Evolutionary conservation across 805 yeast genomes (phyloP), one percentile per base, ranked within the genome.

Genomic region (Scheffersomyces amazonensis): DNA sequence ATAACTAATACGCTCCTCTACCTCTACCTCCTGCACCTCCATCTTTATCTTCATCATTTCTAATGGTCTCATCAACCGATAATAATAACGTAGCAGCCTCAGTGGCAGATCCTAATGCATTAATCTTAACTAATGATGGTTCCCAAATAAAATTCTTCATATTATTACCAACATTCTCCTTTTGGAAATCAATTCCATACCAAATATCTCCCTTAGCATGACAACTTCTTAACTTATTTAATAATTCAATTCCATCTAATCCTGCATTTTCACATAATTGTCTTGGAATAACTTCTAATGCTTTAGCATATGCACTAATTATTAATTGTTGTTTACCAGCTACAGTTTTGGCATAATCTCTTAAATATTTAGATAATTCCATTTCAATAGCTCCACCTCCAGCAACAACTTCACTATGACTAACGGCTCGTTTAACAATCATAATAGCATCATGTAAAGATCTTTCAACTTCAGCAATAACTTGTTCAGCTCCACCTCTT

Each of bases 311-410:
- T 6, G 96, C 96, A 41, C 83, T 82, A 41, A 93, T 84, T 42
- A 93, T 82, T 45, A 93, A 71, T 69, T 93, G 99, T 66, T 91
- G 96, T 64, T 93, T 91, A 29, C 99, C 99, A 16, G 96, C 88
- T 52, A 93, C 86, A 15, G 87, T 77, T 55, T 83, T 82, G 17
- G 97, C 81, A 55, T 82, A 78, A 52, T 88, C 96, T 55, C 99
- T 79, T 51, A 93, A 73, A 60, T 85, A 80, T 60, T 80, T 87
- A 27, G 97, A 89, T 29, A 93, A 57, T 59, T 93, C 98, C 99
- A 93, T 93, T 66, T 93, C 99, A 47, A 89, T 84, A 24, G 99
- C 99, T 47, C 99, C 99, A 48, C 99, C 99, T 45, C 99, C 99
- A 11, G 96, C 98, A 41, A 93, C 99, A 49, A 93, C 81, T 20